Conservation (phyloP, 164 flowering plant species). For the Dillenia suffruticosa region DNA sequence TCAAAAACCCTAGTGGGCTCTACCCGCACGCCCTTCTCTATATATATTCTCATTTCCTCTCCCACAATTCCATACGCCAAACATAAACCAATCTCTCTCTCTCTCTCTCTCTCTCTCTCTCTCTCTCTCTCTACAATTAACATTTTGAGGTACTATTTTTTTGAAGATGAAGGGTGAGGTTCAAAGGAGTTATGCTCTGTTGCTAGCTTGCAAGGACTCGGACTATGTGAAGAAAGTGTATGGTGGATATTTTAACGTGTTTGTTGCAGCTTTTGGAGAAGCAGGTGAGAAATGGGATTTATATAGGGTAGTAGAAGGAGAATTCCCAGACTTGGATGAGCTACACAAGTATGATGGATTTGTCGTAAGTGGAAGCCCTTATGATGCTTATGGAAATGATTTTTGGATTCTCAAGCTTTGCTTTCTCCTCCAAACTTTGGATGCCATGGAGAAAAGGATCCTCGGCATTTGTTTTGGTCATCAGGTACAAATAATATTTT, state of each 20-base stretch:
- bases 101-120: too few species aligned
- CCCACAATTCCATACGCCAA: too few species aligned
- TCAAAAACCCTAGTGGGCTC: too few species aligned
- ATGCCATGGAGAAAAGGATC: constrained; percentile 64
- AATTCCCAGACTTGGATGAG: constrained; percentile 57
- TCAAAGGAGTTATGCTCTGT: constrained; percentile 53
- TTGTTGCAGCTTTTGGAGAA: constrained; percentile 53
- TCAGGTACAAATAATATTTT: constrained; percentile 33
- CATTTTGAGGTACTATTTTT: not conserved
- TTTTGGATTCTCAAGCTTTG: constrained; percentile 68
- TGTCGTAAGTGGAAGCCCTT: constrained; percentile 73
- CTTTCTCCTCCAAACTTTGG: constrained; percentile 42
- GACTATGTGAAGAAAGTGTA: constrained; percentile 71
- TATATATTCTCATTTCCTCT: too few species aligned
- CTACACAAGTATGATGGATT: constrained; percentile 62
- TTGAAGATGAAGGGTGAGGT: constrained; percentile 20
- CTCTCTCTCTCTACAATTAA: not conserved
- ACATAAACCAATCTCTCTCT: too few species aligned
- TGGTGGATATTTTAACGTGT: constrained; percentile 83
- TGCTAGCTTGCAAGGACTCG: constrained; percentile 63
- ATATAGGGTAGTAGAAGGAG: constrained; percentile 64
- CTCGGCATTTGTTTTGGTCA: constrained; percentile 92
- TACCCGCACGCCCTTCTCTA: too few species aligned
- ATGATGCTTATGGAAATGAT: constrained; percentile 73
- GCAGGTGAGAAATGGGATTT: constrained; percentile 78